Conservation (phyloP, 208 protist species). For the Wallacemonas collosoma region DNA sequence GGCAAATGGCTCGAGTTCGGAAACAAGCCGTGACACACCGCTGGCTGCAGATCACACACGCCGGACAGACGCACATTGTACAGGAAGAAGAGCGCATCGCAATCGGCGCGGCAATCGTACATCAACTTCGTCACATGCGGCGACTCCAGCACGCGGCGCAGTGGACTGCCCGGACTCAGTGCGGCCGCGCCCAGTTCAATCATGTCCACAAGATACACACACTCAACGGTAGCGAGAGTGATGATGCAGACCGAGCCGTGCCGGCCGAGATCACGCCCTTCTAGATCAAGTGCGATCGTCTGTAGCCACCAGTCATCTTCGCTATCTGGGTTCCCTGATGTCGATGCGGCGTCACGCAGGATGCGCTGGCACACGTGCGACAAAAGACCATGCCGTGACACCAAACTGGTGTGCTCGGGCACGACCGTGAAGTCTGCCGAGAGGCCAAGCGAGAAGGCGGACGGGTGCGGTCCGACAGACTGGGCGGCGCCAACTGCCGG, state of each 20-base stretch:
- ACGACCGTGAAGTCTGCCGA: background rate
- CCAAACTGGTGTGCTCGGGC: constrained; percentile 3
- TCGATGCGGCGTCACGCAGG: background rate
- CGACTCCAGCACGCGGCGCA: constrained; percentile 44
- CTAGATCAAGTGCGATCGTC: constrained; percentile 51
- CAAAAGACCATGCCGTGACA: background rate
- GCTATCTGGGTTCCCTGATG: background rate
- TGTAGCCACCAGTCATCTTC: constrained; percentile 21
- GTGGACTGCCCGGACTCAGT: constrained; percentile 16
- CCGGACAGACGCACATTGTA: constrained; percentile 45
- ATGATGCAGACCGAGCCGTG: constrained; percentile 59
- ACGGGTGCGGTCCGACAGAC: background rate
- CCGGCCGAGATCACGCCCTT: constrained; percentile 48
- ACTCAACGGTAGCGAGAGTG: constrained; percentile 51
- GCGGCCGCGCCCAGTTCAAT: constrained; percentile 39
- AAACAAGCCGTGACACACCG: constrained; percentile 36
- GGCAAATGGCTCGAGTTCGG: constrained; percentile 31
- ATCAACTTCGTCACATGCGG: constrained; percentile 52
- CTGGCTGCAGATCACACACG: constrained; percentile 62
- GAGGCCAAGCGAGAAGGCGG: background rate
- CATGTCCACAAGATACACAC: constrained; percentile 63
- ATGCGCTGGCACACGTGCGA: constrained; percentile 9
- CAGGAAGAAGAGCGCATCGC: constrained; percentile 56
- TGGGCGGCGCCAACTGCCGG: background rate
- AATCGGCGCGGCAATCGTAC: constrained; percentile 71